Evolutionary conservation across 208 protist species (phyloP).

Genomic region (Angomonas desouzai): DNA sequence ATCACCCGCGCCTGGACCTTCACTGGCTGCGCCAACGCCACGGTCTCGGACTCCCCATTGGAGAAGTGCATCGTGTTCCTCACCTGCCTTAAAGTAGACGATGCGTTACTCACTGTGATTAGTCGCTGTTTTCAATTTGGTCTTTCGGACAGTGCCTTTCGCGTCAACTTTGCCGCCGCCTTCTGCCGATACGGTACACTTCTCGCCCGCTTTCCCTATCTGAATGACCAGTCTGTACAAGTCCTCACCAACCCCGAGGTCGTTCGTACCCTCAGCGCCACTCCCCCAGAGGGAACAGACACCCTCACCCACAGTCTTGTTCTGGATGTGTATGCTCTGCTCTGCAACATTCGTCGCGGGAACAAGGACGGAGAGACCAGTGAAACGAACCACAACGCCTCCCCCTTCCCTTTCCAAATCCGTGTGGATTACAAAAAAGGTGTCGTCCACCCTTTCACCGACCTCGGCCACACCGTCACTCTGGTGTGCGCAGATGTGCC

Average conservation of each 20-base stretch:
- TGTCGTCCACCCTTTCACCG: neutral
- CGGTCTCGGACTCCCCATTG: neutral
- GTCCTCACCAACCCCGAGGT: slow-evolving; percentile 61
- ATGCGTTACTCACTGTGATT: neutral
- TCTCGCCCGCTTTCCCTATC: slow-evolving; percentile 12
- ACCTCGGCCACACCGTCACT: slow-evolving; percentile 1
- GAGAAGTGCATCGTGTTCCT: neutral
- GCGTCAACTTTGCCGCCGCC: slow-evolving; percentile 38
- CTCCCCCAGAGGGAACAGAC: slow-evolving; percentile 28
- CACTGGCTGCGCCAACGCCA: neutral
- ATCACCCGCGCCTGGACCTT: neutral
- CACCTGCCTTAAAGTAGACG: neutral
- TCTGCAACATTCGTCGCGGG: neutral
- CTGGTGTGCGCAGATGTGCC: neutral
- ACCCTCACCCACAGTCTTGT: slow-evolving; percentile 55
- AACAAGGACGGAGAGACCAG: neutral
- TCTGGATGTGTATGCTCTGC: slow-evolving; percentile 23
- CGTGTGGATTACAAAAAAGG: neutral
- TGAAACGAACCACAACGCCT: neutral
- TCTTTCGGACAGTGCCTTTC: neutral
- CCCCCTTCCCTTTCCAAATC: slow-evolving; percentile 4
- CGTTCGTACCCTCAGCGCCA: slow-evolving; percentile 30
- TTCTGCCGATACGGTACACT: slow-evolving; percentile 55
- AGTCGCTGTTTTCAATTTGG: neutral
- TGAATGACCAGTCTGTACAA: slow-evolving; percentile 41